These are phyloP conservation scores for Magnusiomyces ingens DNA, from an alignment of 1,139 yeast genomes.

Conservation along the genomic window DNA sequence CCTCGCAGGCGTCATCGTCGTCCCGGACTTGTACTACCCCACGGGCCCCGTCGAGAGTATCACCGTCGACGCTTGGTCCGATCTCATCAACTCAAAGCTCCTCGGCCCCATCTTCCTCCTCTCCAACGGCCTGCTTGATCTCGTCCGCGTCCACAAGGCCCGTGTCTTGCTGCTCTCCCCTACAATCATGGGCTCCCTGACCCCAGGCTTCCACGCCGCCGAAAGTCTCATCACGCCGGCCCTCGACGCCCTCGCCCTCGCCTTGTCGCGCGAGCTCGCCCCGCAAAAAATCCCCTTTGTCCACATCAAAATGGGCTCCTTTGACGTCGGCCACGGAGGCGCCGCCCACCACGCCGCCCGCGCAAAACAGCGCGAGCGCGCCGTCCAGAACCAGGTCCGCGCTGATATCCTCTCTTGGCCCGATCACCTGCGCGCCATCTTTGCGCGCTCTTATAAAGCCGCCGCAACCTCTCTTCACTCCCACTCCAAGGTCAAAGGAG, in stretches of 20 bases:
- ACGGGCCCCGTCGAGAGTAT: constrained; percentile 62
- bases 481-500: constrained; percentile 28
- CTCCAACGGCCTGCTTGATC: constrained; percentile 49
- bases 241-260: constrained; percentile 32
- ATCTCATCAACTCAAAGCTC: constrained; percentile 41
- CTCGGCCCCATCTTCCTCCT: constrained; percentile 47
- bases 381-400: constrained; percentile 30
- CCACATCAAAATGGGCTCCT: constrained; percentile 36
- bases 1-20: constrained; percentile 52
- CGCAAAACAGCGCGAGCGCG: constrained; percentile 26
- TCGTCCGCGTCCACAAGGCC: constrained; percentile 45
- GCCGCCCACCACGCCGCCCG: background rate
- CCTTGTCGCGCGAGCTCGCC: constrained; percentile 35
- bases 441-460: constrained; percentile 32
- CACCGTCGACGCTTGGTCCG: constrained; percentile 48
- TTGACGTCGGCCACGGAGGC: constrained; percentile 27
- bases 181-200: constrained; percentile 33
- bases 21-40: constrained; percentile 62
- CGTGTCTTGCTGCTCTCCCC: constrained; percentile 36
- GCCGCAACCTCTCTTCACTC: constrained; percentile 28
- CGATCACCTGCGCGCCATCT: constrained; percentile 32
- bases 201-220: constrained; percentile 39
- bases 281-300: constrained; percentile 29
- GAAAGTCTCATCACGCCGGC: constrained; percentile 36
- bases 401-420: constrained; percentile 39